Percentiles rank a stretch among this genome's conserved stretches.
phyloP scores from a whole-genome alignment of 345 rosid species.

The Populus alba region DNA sequence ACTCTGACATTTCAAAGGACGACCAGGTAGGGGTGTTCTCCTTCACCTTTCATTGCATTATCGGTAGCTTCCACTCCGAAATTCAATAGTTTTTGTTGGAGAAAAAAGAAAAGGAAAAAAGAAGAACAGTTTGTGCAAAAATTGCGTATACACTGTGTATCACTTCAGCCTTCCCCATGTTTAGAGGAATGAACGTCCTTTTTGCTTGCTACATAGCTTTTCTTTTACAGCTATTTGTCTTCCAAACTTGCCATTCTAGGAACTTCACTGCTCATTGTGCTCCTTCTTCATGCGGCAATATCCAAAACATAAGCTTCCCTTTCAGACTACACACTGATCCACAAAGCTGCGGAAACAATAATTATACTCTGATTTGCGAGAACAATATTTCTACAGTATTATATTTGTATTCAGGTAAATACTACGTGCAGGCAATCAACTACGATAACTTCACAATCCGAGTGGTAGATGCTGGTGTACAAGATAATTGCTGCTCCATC shows the following conservation, averaged over 20 bases:
- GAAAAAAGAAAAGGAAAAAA: too few relatives aligned
- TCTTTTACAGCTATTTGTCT: not conserved
- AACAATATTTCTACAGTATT: conserved; percentile 18
- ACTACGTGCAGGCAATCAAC: conserved; percentile 10
- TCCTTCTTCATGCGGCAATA: conserved; percentile 29
- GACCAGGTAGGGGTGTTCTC: too few relatives aligned
- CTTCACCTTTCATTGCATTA: too few relatives aligned
- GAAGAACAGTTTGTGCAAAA: too few relatives aligned
- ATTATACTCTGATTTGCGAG: conserved; percentile 19
- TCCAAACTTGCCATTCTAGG: not conserved
- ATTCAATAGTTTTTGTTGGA: too few relatives aligned
- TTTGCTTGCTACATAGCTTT: not conserved
- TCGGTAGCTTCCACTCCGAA: too few relatives aligned
- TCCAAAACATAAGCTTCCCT: conserved; percentile 24
- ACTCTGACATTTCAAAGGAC: too few relatives aligned
- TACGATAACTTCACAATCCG: conserved; percentile 10
- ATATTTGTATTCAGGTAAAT: conserved; percentile 10
- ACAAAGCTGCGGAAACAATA: not conserved
- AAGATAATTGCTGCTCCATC: conserved; percentile 11
- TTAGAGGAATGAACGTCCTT: too few relatives aligned
- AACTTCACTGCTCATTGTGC: not conserved
- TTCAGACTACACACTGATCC: conserved; percentile 21
- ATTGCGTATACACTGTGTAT: too few relatives aligned
- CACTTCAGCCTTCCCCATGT: too few relatives aligned
- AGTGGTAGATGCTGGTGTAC: conserved; percentile 8